A percentile compares a stretch with the other conserved stretches of the same genome.
These are phyloP conservation scores for Neocallimastix lanati DNA, from an alignment of 192 early-diverging fungal genomes.

Conservation along the genomic window DNA sequence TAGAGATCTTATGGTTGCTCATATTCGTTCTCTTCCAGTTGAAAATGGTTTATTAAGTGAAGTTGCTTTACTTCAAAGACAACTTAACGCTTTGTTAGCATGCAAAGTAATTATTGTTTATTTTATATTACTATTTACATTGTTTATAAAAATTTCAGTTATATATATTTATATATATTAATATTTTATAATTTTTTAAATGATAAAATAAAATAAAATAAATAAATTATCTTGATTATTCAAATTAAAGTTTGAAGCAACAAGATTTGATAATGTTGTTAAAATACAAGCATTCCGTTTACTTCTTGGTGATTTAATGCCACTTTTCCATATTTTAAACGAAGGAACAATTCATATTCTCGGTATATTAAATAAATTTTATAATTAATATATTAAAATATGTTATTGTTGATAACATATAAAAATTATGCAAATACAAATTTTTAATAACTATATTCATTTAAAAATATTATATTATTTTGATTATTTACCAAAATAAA, in stretches of 20 bases:
- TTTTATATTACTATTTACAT: not conserved
- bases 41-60: conserved; percentile 40
- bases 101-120: conserved; percentile 42
- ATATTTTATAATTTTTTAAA: too few relatives aligned
- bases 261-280: conserved; percentile 48
- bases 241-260: not conserved
- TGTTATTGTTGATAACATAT: too few relatives aligned
- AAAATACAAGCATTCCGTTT: conserved; percentile 50
- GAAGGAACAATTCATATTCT: conserved; percentile 61
- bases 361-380: too few relatives aligned
- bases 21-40: conserved; percentile 30
- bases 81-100: conserved; percentile 39
- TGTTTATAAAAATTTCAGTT: too few relatives aligned
- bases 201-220: too few relatives aligned
- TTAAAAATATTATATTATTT: too few relatives aligned
- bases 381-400: too few relatives aligned
- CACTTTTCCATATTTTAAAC: conserved; percentile 53
- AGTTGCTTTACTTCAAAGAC: conserved; percentile 40
- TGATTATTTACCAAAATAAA: too few relatives aligned
- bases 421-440: too few relatives aligned
- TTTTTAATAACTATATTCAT: too few relatives aligned
- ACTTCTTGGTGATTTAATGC: conserved; percentile 50
- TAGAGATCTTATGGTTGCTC: conserved; percentile 17
- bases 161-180: conserved; percentile 43
- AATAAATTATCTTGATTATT: too few relatives aligned